Evolutionary conservation across 2,329 filamentous ascomycete genomes (phyloP), one percentile per base, ranked within the genome.

Genomic region (Calycina marina): DNA sequence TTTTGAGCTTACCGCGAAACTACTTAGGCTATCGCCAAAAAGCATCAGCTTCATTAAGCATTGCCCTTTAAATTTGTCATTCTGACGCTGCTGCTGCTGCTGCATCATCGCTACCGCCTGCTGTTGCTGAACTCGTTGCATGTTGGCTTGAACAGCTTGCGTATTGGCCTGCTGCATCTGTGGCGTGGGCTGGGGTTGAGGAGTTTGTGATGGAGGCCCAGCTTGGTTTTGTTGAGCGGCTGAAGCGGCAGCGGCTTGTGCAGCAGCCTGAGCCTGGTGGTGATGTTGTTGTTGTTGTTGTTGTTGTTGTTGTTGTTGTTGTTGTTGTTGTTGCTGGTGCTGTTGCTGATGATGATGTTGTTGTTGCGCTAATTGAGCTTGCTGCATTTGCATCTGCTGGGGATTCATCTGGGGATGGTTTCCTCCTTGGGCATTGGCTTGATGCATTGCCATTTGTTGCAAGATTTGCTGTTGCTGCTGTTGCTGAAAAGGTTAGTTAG

Each of bases 1-100:
- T 36, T 43, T 46, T 14, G 45, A 41, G 54, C 63, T 47, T 53
- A 71, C 65, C 22, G 61, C 60, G 43, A 66, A 77, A 18, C 60
- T 63, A 41, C 69, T 73, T 6, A 79, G 51, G 39, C 70, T 61
- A 54, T 77, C 72, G 56, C 69, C 57, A 50, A 77, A 77, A 40
- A 70, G 67, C 56, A 72, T 63, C 26, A 78, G 52, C 48, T 65
- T 72, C 35, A 77, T 52, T 24, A 76, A 45, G 40, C 67, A 75
- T 35, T 69, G 62, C 3, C 67, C 62, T 47, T 69, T 73, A 29
- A 45, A 42, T 52, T 55, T 53, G 55, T 57, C 40, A 36, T 44
- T 45, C 28, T 49, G 48, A 22, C 40, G 40, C 22, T 50, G 47
- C 30, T 52, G 55, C 44, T 56, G 53, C 32, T 58, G 57, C 43